Base-by-base conservation (phyloP, 768 basidiomycete species). In the Lactifluus pinguis region DNA sequence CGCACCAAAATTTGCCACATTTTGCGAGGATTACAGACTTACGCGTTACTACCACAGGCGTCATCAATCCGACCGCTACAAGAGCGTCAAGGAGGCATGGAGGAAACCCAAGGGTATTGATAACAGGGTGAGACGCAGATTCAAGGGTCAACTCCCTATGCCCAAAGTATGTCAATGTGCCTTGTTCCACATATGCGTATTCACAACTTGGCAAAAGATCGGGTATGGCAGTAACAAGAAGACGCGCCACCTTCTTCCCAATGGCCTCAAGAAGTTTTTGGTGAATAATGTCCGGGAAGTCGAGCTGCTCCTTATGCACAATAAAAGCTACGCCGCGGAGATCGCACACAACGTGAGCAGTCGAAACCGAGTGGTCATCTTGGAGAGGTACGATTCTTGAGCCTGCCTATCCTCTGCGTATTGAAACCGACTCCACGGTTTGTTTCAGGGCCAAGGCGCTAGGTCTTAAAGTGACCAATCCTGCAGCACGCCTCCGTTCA, bases 71-170 rank as follows among this genome's bases (percentile, higher is more conserved):
- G 95, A 98, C 79, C 89, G 95, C 72, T 98, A 97, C 81, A 84
- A 91, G 75, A 79, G 88, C 67, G 94, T 98, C 68, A 95, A 95
- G 83, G 94, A 97, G 80, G 81, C 91, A 81, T 99, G 97, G 97
- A 84, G 97, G 75, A 99, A 99, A 81, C 97, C 97, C 68, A 99
- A 98, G 86, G 97, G 95, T 92, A 98, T 98, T 70, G 95, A 98
- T 75, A 98, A 98, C 86, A 86, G 95, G 71, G 95, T 97, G 70
- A 82, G 93, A 74, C 84, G 91, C 68, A 86, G 90, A 71, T 93
- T 92, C 82, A 97, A 93, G 81, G 95, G 95, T 57, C 93, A 95
- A 75, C 82, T 84, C 60, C 82, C 93, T 66, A 98, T 98, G 95
- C 95, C 95, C 72, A 95, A 93, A 83, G 93, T 93, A 68, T 70